Evolutionary conservation across 2,329 filamentous ascomycete species (phyloP).

Genomic region (Curvularia spicifera): DNA sequence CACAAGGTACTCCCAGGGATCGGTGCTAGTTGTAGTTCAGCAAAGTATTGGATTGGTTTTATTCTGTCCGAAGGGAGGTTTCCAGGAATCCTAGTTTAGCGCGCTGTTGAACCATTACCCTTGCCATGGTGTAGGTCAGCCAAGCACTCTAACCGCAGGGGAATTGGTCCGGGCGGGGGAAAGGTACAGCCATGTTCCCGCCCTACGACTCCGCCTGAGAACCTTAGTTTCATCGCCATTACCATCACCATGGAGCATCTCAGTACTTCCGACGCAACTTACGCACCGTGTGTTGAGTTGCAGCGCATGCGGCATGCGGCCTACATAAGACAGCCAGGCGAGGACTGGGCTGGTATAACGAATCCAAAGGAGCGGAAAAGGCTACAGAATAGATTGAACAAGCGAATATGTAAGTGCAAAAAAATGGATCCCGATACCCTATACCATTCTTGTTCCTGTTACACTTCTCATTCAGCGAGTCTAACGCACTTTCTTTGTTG

Average conservation of each 20-base stretch:
- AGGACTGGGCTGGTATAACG: conserved; percentile 31
- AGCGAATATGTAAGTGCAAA: conserved; percentile 16
- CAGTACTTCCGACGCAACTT: background rate
- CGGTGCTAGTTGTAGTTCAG: too few relatives aligned
- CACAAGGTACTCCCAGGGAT: too few relatives aligned
- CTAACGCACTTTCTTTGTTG: background rate
- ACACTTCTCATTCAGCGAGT: background rate
- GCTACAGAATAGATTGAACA: conserved; percentile 30
- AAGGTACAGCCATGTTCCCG: background rate
- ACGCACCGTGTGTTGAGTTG: background rate
- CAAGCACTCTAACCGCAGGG: background rate
- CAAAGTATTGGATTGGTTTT: too few relatives aligned
- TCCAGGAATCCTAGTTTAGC: too few relatives aligned
- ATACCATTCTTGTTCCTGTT: background rate
- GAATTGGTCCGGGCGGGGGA: background rate
- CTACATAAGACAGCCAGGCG: conserved; percentile 6
- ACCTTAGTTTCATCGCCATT: background rate
- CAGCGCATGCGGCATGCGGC: background rate
- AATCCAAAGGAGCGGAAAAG: conserved; percentile 23
- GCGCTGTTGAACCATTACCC: too few relatives aligned
- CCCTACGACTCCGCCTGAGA: background rate
- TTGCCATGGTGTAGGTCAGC: background rate
- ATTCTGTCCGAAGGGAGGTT: too few relatives aligned
- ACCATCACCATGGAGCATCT: background rate
- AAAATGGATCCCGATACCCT: background rate